Evolutionary conservation across 768 basidiomycete genomes (phyloP), one percentile per base, ranked within the genome.

Genomic region (Tylopilus intermedius): DNA sequence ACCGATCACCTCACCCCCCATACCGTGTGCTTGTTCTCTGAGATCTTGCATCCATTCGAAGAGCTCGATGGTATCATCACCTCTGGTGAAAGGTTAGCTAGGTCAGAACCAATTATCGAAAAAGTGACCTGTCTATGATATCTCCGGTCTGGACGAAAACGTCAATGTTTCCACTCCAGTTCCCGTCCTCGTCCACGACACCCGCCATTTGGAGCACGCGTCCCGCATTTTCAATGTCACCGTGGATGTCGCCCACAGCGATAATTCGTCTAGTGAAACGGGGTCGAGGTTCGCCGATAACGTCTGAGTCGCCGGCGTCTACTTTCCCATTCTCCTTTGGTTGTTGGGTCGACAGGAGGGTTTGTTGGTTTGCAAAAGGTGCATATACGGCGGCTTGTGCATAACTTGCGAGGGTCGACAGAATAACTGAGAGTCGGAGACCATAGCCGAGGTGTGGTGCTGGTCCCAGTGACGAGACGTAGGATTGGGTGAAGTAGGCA

Each of bases 131-230:
- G 71, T 96, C 94, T 50, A 97, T 89, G 30, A 96, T 94, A 69
- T 97, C 94, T 3, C 94, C 94, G 0, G 94, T 96, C 74, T 98
- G 95, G 15, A 96, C 93, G 52, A 97, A 84, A 43, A 86, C 83
- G 63, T 93, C 88, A 1, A 86, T 80, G 27, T 86, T 74, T 5
- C 89, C 92, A 3, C 82, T 80, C 95, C 95, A 98, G 50, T 84
- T 74, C 2, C 84, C 84, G 6, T 78, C 62, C 10, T 79, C 77
- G 60, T 93, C 83, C 3, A 87, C 81, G 5, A 97, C 85, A 1
- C 77, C 76, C 1, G 90, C 81, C 76, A 93, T 92, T 33, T 84
- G 75, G 29, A 98, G 74, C 21, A 97, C 92, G 39, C 75, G 78
- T 57, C 79, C 79, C 10, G 93, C 86, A 65, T 94, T 95, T 0